Percentiles rank a stretch among this genome's conserved stretches.
Evolutionary conservation across 164 flowering plant genomes (phyloP).

Genomic region (Vitis amurensis): DNA sequence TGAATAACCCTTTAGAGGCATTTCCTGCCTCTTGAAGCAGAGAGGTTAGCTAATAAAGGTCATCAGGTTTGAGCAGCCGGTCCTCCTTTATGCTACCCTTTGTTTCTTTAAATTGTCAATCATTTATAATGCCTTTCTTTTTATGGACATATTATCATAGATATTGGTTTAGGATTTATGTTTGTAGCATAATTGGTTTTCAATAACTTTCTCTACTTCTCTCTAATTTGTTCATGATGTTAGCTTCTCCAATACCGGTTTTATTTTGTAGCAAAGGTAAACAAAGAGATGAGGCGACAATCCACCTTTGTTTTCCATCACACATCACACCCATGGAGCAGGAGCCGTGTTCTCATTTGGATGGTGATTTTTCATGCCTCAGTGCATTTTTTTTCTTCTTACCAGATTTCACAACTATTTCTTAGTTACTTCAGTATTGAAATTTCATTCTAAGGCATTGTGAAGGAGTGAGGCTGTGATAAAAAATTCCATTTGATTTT

Average conservation of each 20-base stretch:
- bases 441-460: too few species aligned
- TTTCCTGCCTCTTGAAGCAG: background rate
- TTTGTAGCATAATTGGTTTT: background rate
- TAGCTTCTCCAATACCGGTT: background rate
- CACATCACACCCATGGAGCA: slow-evolving; percentile 96
- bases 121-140: too few species aligned
- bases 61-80: background rate
- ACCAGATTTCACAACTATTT: too few species aligned
- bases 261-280: slow-evolving; percentile 40
- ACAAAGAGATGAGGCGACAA: slow-evolving; percentile 69
- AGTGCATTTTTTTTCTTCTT: background rate
- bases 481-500: too few species aligned
- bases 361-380: slow-evolving; percentile 55
- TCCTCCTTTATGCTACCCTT: background rate
- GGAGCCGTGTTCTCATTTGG: slow-evolving; percentile 82
- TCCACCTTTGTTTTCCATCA: slow-evolving; percentile 80
- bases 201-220: background rate
- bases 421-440: too few species aligned
- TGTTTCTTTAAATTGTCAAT: background rate
- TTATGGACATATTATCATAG: too few species aligned
- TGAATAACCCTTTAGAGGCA: background rate
- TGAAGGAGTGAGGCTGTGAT: too few species aligned
- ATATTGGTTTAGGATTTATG: background rate
- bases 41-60: background rate
- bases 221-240: background rate